Base-by-base conservation (phyloP, 306 rosid species). In the Abrus pulchellus region DNA sequence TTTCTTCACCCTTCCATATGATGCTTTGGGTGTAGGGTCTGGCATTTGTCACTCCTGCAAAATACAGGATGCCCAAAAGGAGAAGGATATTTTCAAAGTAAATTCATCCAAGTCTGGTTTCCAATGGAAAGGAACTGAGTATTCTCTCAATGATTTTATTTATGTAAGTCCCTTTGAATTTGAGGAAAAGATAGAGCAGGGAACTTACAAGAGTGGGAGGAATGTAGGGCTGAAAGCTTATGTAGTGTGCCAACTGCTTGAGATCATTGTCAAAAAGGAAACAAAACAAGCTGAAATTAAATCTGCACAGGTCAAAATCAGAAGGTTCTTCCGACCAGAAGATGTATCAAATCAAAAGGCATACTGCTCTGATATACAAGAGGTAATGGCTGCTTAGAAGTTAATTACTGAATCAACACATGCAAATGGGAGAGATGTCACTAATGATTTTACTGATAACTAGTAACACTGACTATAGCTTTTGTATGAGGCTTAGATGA, bases 261-360 rank as follows among this genome's bases (percentile, higher is more conserved):
- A 88, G 87, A 75, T 95, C 33, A 65, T 88, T 71, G 28, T 76
- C 41, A 55, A 83, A 63, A 89, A 87, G 83, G 96, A 88, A 71
- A 49, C 78, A 32, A 88, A 87, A 81, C 82, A 75, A 76, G 76
- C 90, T 50, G 86, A 82, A 6, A 60, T 74, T 3, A 81, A 80
- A 55, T 89, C 90, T 45, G 88, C 93, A 11, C 62, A 89, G 88
- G 87, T 93, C 67, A 92, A 89, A 89, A 87, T 95, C 68, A 87
- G 97, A 83, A 90, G 94, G 88, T 90, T 89, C 82, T 95, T 85
- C 81, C 90, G 98, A 74, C 99, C 99, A 20, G 99, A 95, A 78
- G 99, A 95, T 76, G 84, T 93, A 69, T 92, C 94, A 47, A 72
- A 65, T 72, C 92, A 90, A 85, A 93, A 91, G 86, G 90, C 90